phyloP scores from a whole-genome alignment of 2,329 filamentous ascomycete genomes.

The Monosporascus sp. region DNA sequence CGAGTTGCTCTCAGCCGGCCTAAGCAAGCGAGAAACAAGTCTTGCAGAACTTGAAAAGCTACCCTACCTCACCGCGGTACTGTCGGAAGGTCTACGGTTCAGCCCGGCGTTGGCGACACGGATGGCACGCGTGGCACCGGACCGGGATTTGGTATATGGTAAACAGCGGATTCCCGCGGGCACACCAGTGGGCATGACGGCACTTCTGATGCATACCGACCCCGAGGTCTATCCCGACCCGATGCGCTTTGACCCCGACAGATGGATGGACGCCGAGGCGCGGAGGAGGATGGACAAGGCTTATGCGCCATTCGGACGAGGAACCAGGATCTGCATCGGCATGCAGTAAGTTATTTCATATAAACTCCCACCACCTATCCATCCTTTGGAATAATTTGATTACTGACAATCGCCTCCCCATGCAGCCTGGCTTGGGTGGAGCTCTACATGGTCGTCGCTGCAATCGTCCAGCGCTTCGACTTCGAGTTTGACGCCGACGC shows the following conservation, averaged over 20 bases:
- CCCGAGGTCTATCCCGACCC: slow-evolving; percentile 10
- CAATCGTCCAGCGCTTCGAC: slow-evolving; percentile 6
- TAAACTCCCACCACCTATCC: not conserved
- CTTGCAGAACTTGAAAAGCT: slow-evolving; percentile 3
- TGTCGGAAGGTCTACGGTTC: slow-evolving; percentile 38
- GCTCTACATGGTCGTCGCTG: slow-evolving; percentile 5
- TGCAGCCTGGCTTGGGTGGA: slow-evolving; percentile 12
- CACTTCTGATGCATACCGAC: slow-evolving; percentile 15
- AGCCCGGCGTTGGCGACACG: slow-evolving; percentile 34
- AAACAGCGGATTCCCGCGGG: slow-evolving; percentile 15
- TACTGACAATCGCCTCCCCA: too few relatives aligned
- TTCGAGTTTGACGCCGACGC: slow-evolving; percentile 1
- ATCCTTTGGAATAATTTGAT: not conserved
- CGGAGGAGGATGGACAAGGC: slow-evolving; percentile 6
- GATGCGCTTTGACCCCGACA: slow-evolving; percentile 13
- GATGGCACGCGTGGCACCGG: slow-evolving; percentile 34
- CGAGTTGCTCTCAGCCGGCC: slow-evolving; percentile 6
- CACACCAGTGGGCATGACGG: slow-evolving; percentile 20
- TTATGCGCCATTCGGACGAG: slow-evolving; percentile 10
- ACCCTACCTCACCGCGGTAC: slow-evolving; percentile 35
- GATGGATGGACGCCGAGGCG: slow-evolving; percentile 13
- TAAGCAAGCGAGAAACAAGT: slow-evolving; percentile 5
- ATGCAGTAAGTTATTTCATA: slow-evolving; percentile 13
- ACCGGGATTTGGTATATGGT: slow-evolving; percentile 9
- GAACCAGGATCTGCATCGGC: slow-evolving; percentile 15